phyloP scores from a whole-genome alignment of 2,329 filamentous ascomycete genomes.

The Claviceps cyperi region DNA sequence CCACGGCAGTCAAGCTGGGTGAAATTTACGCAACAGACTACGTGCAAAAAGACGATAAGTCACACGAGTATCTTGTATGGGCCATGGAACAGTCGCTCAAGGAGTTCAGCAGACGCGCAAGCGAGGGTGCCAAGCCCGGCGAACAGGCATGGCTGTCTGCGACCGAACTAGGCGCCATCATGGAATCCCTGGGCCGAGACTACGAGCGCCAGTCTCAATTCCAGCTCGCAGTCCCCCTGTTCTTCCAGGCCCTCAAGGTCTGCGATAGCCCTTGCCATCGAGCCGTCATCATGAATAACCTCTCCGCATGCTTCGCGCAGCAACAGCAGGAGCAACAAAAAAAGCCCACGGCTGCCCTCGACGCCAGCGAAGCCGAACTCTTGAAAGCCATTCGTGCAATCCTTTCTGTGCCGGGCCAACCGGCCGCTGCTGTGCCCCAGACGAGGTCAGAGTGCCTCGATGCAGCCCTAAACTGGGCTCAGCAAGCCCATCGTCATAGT shows the following conservation, averaged over 20 bases:
- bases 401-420: constrained; percentile 11
- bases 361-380: constrained; percentile 13
- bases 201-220: constrained; percentile 63
- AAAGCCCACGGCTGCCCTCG: constrained; percentile 23
- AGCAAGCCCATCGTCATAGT: constrained; percentile 57
- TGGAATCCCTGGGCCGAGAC: constrained; percentile 62
- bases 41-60: constrained; percentile 57
- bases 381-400: constrained; percentile 13
- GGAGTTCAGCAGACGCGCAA: constrained; percentile 55
- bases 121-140: constrained; percentile 52
- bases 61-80: constrained; percentile 61
- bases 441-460: constrained; percentile 49
- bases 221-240: constrained; percentile 72
- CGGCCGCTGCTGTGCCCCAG: constrained; percentile 17
- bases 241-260: constrained; percentile 67
- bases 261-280: constrained; percentile 58
- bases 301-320: constrained; percentile 59
- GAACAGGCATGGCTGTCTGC: constrained; percentile 58
- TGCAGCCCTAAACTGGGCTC: constrained; percentile 63
- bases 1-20: constrained; percentile 69
- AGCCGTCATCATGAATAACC: constrained; percentile 75
- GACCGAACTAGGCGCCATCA: constrained; percentile 56
- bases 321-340: constrained; percentile 20
- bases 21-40: constrained; percentile 68
- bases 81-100: constrained; percentile 66